phyloP scores from a whole-genome alignment of 148 eudicot species.

The Polygonum maritimum region DNA sequence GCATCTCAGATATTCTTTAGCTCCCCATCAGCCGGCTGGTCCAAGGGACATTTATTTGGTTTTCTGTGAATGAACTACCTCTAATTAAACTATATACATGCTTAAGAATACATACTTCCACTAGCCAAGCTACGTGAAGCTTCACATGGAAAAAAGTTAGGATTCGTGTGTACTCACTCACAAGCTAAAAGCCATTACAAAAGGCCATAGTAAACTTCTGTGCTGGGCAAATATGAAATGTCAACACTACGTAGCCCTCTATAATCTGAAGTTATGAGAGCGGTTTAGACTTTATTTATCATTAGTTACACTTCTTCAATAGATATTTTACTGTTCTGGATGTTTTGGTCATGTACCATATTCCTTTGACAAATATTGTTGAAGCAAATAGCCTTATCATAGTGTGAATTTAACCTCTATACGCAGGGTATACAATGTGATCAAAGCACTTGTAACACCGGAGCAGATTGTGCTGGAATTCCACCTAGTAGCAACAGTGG shows the following conservation, averaged over 20 bases:
- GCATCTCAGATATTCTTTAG: background rate
- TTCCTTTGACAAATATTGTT: background rate
- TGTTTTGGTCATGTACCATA: background rate
- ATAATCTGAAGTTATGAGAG: background rate
- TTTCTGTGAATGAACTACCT: background rate
- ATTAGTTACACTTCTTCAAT: background rate
- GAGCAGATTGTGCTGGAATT: slow-evolving; percentile 23
- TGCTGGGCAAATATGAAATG: background rate
- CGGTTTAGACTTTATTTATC: background rate
- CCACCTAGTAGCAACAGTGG: slow-evolving; percentile 30
- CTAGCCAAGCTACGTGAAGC: background rate
- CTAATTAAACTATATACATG: background rate
- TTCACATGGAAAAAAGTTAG: background rate
- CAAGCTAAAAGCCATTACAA: background rate
- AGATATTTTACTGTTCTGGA: background rate
- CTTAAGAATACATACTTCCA: background rate
- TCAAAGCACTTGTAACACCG: slow-evolving; percentile 16
- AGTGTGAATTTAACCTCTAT: background rate
- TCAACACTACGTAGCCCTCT: background rate
- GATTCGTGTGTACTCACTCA: background rate
- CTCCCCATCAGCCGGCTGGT: no score
- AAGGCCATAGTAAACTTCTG: background rate
- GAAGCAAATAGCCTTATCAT: background rate
- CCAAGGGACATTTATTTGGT: background rate
- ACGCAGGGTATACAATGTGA: slow-evolving; percentile 57